Conservation (phyloP, 2,329 filamentous ascomycete genomes). For the Pseudogymnoascus sp. region DNA sequence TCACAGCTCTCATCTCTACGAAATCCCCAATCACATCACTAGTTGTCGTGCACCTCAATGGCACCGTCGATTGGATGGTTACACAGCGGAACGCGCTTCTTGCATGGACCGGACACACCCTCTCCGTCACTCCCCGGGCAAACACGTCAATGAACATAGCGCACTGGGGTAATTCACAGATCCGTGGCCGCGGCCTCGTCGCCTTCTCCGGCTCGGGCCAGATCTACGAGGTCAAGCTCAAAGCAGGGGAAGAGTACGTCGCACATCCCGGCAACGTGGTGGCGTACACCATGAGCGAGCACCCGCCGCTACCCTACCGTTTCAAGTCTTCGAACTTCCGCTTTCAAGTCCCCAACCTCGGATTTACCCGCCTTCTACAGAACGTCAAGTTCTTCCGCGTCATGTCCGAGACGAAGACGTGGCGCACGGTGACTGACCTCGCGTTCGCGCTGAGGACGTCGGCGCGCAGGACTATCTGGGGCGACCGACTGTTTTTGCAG, state of each 20-base stretch:
- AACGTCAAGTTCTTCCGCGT: constrained; percentile 64
- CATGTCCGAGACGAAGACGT: constrained; percentile 62
- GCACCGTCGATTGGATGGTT: constrained; percentile 91
- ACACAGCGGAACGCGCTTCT: constrained; percentile 78
- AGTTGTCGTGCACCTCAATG: constrained; percentile 80
- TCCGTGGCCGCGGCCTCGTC: constrained; percentile 80
- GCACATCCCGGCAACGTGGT: constrained; percentile 87
- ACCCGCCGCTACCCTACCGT: constrained; percentile 73
- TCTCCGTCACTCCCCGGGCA: constrained; percentile 65
- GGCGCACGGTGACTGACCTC: constrained; percentile 57
- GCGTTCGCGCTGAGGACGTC: constrained; percentile 66
- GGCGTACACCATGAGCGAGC: constrained; percentile 71
- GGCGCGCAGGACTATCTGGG: constrained; percentile 78
- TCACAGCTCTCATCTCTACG: constrained; percentile 81
- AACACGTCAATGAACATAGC: constrained; percentile 67
- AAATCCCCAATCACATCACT: constrained; percentile 83
- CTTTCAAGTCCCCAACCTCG: constrained; percentile 67
- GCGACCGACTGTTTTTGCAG: constrained; percentile 82
- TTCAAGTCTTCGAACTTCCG: constrained; percentile 68
- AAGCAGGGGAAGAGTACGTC: constrained; percentile 79
- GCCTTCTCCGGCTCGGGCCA: constrained; percentile 81
- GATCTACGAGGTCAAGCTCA: constrained; percentile 75
- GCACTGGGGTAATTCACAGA: constrained; percentile 83
- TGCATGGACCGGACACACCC: constrained; percentile 92
- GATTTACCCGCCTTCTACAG: constrained; percentile 54